These are phyloP conservation scores for Gnomoniopsis sp. DNA, from an alignment of 2,329 filamentous ascomycete species.

Conservation along the genomic window DNA sequence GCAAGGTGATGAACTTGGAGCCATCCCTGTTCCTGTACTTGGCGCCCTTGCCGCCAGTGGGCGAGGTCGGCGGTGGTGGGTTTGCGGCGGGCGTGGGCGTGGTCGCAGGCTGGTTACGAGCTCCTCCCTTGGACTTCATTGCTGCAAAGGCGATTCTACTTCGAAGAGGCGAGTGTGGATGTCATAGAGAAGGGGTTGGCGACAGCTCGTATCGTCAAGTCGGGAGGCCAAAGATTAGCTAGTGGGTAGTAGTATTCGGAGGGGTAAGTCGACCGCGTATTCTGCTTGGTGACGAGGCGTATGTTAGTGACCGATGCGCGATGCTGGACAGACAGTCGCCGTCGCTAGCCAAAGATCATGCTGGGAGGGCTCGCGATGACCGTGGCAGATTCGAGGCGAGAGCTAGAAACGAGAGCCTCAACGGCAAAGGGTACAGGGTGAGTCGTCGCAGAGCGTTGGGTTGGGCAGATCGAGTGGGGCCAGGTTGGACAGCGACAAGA, in stretches of 20 bases:
- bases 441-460: neutral
- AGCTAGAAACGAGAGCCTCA: neutral
- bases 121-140: conserved; percentile 28
- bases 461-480: neutral
- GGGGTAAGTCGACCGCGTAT: conserved; percentile 4
- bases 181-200: conserved; percentile 14
- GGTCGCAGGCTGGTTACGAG: conserved; percentile 27
- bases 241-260: neutral
- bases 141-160: conserved; percentile 3
- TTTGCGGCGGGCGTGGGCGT: conserved; percentile 34
- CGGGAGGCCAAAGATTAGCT: conserved; percentile 4
- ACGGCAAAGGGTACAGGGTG: neutral
- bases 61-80: conserved; percentile 51
- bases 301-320: conserved; percentile 3
- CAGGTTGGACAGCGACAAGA: neutral
- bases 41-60: conserved; percentile 44
- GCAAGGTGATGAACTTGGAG: conserved; percentile 65
- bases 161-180: conserved; percentile 1
- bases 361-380: neutral
- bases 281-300: neutral
- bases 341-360: neutral
- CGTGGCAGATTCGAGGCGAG: neutral
- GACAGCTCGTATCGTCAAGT: conserved; percentile 15
- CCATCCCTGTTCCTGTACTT: conserved; percentile 68
- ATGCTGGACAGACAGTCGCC: neutral